Percentiles rank a stretch among this genome's conserved stretches.
Conservation (phyloP, 75 land plant species). For the Ceratopteris richardii region DNA sequence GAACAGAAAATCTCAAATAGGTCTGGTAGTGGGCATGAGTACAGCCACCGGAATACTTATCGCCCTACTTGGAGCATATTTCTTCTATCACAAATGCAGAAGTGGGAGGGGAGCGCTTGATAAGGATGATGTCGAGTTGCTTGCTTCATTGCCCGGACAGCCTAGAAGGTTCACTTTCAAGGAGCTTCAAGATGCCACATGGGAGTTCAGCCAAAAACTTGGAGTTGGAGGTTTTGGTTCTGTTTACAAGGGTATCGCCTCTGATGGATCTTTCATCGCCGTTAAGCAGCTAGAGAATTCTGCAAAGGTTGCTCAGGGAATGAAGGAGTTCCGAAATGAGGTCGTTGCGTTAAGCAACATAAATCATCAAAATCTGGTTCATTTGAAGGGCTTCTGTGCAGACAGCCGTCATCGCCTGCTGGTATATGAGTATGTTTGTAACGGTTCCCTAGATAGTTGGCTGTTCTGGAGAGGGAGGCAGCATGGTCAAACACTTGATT, state of each 20-base stretch:
- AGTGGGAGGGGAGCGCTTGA: background rate
- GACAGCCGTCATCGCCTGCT: slow-evolving; percentile 41
- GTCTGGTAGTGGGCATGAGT: no score
- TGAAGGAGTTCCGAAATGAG: slow-evolving; percentile 11
- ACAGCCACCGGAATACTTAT: no score
- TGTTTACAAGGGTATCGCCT: slow-evolving; percentile 22
- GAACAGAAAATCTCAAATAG: no score
- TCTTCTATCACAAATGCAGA: no score
- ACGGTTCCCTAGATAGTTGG: slow-evolving; percentile 21
- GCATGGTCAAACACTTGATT: slow-evolving; percentile 21
- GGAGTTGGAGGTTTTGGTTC: slow-evolving; percentile 31
- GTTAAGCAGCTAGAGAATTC: slow-evolving; percentile 15
- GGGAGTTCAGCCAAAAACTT: slow-evolving; percentile 25
- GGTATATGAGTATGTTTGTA: slow-evolving; percentile 37
- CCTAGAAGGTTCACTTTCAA: slow-evolving; percentile 18
- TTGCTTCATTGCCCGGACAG: slow-evolving; percentile 11
- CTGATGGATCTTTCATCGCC: slow-evolving; percentile 19
- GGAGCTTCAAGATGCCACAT: slow-evolving; percentile 27
- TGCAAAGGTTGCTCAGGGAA: background rate
- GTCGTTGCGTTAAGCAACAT: slow-evolving; percentile 17
- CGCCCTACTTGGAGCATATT: no score
- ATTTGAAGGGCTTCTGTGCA: slow-evolving; percentile 47
- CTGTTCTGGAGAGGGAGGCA: slow-evolving; percentile 11
- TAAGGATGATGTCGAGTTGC: slow-evolving; percentile 3
- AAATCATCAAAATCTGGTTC: slow-evolving; percentile 12